A percentile compares a stretch with the other conserved stretches of the same genome.
Conservation (phyloP, 2,329 filamentous ascomycete genomes). For the Helotiales sp. region DNA sequence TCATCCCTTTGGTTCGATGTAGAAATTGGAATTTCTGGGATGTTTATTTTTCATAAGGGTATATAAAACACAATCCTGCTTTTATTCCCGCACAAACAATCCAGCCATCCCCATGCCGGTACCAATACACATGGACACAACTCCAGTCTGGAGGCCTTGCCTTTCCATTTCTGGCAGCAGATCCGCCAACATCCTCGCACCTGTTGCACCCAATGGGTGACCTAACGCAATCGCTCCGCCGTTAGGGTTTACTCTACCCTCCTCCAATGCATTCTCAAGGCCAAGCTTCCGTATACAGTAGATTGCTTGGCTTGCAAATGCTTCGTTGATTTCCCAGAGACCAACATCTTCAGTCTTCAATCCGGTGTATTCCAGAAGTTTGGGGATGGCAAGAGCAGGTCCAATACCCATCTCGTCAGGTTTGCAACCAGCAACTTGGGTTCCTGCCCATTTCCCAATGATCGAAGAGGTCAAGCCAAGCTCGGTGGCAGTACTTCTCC, state of each 20-base stretch:
- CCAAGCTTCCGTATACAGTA: constrained; percentile 73
- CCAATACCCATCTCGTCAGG: constrained; percentile 96
- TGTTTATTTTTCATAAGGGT: background rate
- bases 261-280: constrained; percentile 60
- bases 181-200: constrained; percentile 72
- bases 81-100: constrained; percentile 63
- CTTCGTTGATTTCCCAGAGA: constrained; percentile 94
- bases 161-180: constrained; percentile 67
- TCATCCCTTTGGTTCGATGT: no score
- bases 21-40: background rate
- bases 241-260: constrained; percentile 81
- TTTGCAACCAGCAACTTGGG: constrained; percentile 72
- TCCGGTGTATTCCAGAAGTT: constrained; percentile 69
- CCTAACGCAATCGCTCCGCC: constrained; percentile 94
- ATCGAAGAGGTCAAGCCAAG: constrained; percentile 70
- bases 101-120: constrained; percentile 79
- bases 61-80: background rate
- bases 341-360: constrained; percentile 69
- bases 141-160: constrained; percentile 71
- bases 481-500: constrained; percentile 72
- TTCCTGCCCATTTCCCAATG: constrained; percentile 80
- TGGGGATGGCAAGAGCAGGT: constrained; percentile 82
- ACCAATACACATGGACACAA: constrained; percentile 88
- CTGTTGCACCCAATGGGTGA: constrained; percentile 87
- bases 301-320: constrained; percentile 65